Conservation (phyloP, 169 alveolate genomes). For the Perkinsus marinus region DNA sequence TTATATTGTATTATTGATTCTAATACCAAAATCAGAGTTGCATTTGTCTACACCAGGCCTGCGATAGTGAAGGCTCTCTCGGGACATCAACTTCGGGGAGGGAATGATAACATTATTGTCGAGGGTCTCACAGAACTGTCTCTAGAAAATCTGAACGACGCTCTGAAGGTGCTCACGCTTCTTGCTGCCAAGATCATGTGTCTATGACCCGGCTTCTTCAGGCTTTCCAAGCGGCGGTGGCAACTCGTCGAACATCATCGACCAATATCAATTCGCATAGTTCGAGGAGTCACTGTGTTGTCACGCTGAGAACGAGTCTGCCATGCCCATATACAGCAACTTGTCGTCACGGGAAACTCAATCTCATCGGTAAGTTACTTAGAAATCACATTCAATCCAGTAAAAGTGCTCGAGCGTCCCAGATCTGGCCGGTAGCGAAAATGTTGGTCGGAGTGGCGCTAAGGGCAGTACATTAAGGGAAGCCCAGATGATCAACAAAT, state of each 20-base stretch:
- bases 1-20: too few species aligned
- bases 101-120: not conserved
- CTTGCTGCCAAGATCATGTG: not conserved
- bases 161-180: not conserved
- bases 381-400: too few species aligned
- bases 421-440: conserved; percentile 62
- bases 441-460: too few species aligned
- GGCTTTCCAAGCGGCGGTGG: not conserved
- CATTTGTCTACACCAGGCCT: too few species aligned
- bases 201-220: not conserved
- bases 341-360: not conserved
- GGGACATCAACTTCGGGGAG: too few species aligned
- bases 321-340: not conserved
- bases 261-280: not conserved
- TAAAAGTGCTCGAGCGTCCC: too few species aligned
- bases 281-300: not conserved
- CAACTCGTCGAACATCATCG: not conserved
- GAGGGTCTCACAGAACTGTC: not conserved
- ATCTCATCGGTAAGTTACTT: not conserved
- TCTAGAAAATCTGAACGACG: not conserved
- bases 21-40: too few species aligned
- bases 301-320: not conserved
- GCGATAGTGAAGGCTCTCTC: too few species aligned
- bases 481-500: too few species aligned
- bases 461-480: too few species aligned